Base-by-base conservation (phyloP, 768 basidiomycete species). In the Hemileccinum impolitum region DNA sequence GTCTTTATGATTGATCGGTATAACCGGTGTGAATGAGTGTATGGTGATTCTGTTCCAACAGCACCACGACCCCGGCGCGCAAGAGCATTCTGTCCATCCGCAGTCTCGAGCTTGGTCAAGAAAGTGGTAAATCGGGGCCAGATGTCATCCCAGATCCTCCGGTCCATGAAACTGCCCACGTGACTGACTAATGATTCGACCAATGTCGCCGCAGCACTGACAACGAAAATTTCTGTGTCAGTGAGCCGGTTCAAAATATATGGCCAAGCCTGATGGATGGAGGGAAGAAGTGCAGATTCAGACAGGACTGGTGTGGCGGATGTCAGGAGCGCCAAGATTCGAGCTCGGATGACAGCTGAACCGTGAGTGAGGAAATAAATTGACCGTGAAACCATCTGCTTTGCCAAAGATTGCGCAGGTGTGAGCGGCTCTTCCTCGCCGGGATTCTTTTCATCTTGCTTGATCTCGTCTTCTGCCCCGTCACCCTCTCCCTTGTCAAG, bases 231-330 rank as follows among this genome's bases (percentile, higher is more conserved):
- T 61, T 94, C 87, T 0, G 74, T 38, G 59, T 93, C 90, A 13
- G 66, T 63, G 12, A 98, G 74, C 8, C 95, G 79, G 57, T 92
- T 92, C 47, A 98, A 70, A 56, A 99, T 81, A 65, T 86, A 90
- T n/a, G 92, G 91, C 96, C 96, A 99, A 2, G 90, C 87, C 18
- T 79, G 78, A 66, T 98, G 90, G 31, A 97, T 79, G 5, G 87
- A 77, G 2, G 93, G 89, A 35, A 98, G 77, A 15, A 97, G 77
- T 14, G 86, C 81, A 12, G 84, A 80, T 59, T 85, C 85, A 0
- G 77, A 78, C 18, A 84, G 73, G 6, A 94, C 82, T 0, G 87
- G 79, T 4, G 90, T 80, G 2, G 94, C 83, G 1, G 82, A 79
- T 12, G 79, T 71, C 35, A 99, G 72, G 13, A 99, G 75, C 2